These are phyloP conservation scores for Curvularia verruculosa DNA, from an alignment of 2,329 filamentous ascomycete species.

Conservation along the genomic window DNA sequence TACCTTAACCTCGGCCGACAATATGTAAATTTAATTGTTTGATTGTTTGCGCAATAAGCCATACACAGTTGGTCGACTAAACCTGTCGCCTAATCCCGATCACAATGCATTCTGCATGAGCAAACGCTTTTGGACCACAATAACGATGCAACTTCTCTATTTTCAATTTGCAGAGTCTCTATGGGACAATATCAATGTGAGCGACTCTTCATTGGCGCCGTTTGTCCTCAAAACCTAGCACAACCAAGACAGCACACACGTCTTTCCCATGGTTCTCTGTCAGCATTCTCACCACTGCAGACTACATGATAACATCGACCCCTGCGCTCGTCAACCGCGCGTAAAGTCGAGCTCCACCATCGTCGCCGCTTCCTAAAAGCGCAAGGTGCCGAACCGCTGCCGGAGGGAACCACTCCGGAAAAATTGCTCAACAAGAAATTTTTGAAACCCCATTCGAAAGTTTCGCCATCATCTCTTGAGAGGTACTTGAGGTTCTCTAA, in stretches of 20 bases:
- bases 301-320: background rate
- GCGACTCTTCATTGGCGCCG: background rate
- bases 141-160: background rate
- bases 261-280: background rate
- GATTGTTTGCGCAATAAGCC: background rate
- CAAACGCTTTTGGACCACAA: background rate
- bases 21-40: background rate
- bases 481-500: slow-evolving; percentile 13
- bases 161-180: background rate
- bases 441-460: background rate
- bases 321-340: background rate
- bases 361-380: slow-evolving; percentile 17
- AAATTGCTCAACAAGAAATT: slow-evolving; percentile 18
- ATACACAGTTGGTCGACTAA: background rate
- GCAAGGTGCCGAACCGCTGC: slow-evolving; percentile 27
- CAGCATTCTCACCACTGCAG: background rate
- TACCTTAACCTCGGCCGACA: background rate
- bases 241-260: background rate
- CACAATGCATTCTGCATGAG: background rate
- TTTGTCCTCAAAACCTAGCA: background rate
- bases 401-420: slow-evolving; percentile 19
- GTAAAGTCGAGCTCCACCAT: slow-evolving; percentile 9
- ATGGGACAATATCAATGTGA: background rate
- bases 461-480: background rate
- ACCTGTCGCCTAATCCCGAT: background rate